Evolutionary conservation across 2,329 filamentous ascomycete genomes (phyloP).

Genomic region (Aspergillus felis): DNA sequence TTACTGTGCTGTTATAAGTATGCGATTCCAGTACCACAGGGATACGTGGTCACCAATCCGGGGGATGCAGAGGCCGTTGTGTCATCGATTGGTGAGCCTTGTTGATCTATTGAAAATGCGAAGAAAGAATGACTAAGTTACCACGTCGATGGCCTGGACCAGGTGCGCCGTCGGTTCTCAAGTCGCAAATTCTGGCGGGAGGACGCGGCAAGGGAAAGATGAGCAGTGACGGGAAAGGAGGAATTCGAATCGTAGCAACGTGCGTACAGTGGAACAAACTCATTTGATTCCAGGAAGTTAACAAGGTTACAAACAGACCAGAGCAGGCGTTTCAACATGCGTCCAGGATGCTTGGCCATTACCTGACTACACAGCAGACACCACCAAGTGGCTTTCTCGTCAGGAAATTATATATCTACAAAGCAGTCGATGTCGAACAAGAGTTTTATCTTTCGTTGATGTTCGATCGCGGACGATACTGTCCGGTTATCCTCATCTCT

Average conservation of each 20-base stretch:
- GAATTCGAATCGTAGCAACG: constrained; percentile 25
- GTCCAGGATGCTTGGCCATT: constrained; percentile 26
- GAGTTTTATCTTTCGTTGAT: constrained; percentile 43
- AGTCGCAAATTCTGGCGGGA: constrained; percentile 31
- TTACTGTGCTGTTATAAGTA: constrained; percentile 14
- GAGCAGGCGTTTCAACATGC: constrained; percentile 24
- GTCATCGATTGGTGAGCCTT: constrained; percentile 19
- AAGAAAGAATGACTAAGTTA: no score
- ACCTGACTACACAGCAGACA: constrained; percentile 28
- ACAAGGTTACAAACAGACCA: constrained; percentile 11
- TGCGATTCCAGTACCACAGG: constrained; percentile 24
- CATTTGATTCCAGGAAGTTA: neutral
- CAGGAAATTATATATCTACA: constrained; percentile 36
- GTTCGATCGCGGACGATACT: constrained; percentile 41
- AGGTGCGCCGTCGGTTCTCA: constrained; percentile 27
- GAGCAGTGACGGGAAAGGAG: constrained; percentile 26
- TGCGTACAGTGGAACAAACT: constrained; percentile 4
- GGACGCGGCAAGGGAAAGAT: constrained; percentile 30
- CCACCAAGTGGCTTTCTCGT: constrained; percentile 23
- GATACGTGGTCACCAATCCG: constrained; percentile 20
- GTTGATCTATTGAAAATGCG: no score
- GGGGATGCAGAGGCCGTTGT: constrained; percentile 22
- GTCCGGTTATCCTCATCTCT: constrained; percentile 39
- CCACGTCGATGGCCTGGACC: neutral
- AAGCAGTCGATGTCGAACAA: constrained; percentile 25